Evolutionary conservation across 495 filamentous ascomycete species (phyloP).

Genomic region (Podospora sp.): DNA sequence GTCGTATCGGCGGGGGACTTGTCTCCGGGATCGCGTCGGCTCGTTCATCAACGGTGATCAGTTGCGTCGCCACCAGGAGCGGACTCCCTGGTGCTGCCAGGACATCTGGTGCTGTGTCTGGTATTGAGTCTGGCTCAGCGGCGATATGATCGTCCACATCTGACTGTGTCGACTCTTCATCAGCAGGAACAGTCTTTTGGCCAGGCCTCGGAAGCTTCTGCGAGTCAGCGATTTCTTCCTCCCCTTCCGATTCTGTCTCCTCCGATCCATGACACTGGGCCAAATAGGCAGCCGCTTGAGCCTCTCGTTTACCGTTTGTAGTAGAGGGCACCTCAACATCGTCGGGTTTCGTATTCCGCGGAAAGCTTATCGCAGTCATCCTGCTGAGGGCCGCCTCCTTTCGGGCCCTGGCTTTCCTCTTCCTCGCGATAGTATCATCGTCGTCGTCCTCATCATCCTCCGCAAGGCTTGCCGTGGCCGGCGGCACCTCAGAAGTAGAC

Average conservation of each 20-base stretch:
- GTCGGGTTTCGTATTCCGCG: conserved; percentile 30
- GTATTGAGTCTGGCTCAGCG: conserved; percentile 12
- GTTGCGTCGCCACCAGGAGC: background rate
- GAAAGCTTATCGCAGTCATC: conserved; percentile 42
- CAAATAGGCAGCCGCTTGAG: conserved; percentile 27
- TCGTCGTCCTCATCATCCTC: conserved; percentile 34
- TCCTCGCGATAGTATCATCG: conserved; percentile 23
- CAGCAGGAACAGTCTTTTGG: background rate
- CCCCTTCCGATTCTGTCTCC: background rate
- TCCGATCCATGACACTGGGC: conserved; percentile 25
- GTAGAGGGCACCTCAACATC: conserved; percentile 46
- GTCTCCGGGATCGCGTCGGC: conserved; percentile 45
- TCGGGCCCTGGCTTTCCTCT: conserved; percentile 31
- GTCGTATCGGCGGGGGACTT: conserved; percentile 33
- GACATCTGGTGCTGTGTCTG: conserved; percentile 13
- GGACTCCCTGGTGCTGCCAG: conserved; percentile 20
- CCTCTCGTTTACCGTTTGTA: conserved; percentile 29
- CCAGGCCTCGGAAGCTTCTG: conserved; percentile 10
- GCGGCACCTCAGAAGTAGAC: conserved; percentile 17
- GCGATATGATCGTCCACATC: conserved; percentile 23
- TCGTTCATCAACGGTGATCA: conserved; percentile 15
- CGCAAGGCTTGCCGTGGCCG: conserved; percentile 7
- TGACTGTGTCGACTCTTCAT: conserved; percentile 31
- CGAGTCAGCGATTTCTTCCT: conserved; percentile 30
- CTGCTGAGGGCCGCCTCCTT: conserved; percentile 42